Evolutionary conservation across 805 yeast species (phyloP).

Genomic region (Candida oleophila): DNA sequence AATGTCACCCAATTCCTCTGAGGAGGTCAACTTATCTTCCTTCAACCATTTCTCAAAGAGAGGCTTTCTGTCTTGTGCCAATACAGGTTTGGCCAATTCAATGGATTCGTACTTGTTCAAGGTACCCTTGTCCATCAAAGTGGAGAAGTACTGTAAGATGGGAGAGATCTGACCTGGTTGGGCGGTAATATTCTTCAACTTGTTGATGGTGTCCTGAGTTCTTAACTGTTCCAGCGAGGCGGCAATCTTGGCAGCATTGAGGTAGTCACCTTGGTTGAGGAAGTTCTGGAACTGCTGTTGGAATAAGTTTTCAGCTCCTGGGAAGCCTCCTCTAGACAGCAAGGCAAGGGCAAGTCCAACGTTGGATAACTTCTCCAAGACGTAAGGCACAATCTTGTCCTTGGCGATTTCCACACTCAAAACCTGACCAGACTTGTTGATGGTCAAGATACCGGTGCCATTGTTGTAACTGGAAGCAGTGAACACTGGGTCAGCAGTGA

Average conservation of each 20-base stretch:
- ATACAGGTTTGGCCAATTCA: conserved; percentile 91
- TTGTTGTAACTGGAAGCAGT: conserved; percentile 75
- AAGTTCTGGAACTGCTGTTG: conserved; percentile 87
- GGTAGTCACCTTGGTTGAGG: conserved; percentile 81
- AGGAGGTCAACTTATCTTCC: conserved; percentile 88
- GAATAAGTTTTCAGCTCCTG: conserved; percentile 94
- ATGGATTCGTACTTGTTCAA: conserved; percentile 90
- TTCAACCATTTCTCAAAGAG: conserved; percentile 94
- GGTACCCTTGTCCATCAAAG: conserved; percentile 87
- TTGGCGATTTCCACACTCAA: conserved; percentile 86
- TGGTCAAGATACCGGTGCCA: conserved; percentile 83
- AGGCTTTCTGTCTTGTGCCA: conserved; percentile 92
- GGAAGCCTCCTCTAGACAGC: conserved; percentile 93
- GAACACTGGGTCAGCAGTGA: conserved; percentile 93
- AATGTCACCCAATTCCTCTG: conserved; percentile 97
- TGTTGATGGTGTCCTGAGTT: conserved; percentile 91
- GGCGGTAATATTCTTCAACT: conserved; percentile 85
- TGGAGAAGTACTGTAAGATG: conserved; percentile 86
- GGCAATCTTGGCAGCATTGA: conserved; percentile 93
- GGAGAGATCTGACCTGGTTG: conserved; percentile 96
- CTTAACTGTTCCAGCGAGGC: conserved; percentile 92
- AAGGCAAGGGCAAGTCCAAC: conserved; percentile 82
- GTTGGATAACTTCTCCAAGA: conserved; percentile 81
- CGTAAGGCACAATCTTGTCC: conserved; percentile 84
- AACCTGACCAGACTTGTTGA: conserved; percentile 94